A percentile compares a stretch with the other conserved stretches of the same genome.
These are phyloP conservation scores for Saccharomycopsis guyanensis DNA, from an alignment of 805 yeast genomes.

Conservation along the genomic window DNA sequence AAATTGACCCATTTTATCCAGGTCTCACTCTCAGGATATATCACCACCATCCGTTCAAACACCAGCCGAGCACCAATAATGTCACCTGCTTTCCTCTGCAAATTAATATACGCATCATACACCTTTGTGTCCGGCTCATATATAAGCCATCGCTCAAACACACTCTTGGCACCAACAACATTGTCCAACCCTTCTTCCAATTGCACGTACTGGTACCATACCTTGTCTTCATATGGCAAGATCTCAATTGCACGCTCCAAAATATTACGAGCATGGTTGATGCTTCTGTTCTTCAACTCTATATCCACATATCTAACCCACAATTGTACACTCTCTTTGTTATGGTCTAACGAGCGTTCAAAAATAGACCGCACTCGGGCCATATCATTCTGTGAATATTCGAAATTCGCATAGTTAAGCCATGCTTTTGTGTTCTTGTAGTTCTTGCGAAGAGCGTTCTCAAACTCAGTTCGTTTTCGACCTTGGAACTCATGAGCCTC, in stretches of 20 bases:
- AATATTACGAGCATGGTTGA: conserved; percentile 84
- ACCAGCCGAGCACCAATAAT: conserved; percentile 40
- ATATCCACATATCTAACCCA: conserved; percentile 81
- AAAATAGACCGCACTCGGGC: conserved; percentile 77
- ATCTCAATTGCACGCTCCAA: conserved; percentile 68
- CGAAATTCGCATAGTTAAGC: conserved; percentile 88
- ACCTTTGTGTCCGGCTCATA: conserved; percentile 66
- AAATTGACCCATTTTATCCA: conserved; percentile 76
- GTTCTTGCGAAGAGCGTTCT: conserved; percentile 80
- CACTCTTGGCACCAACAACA: conserved; percentile 47
- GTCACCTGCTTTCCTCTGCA: conserved; percentile 63
- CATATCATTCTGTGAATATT: conserved; percentile 69
- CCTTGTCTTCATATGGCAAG: conserved; percentile 72
- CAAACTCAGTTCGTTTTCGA: conserved; percentile 73
- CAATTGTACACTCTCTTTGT: conserved; percentile 66
- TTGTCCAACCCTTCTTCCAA: conserved; percentile 76
- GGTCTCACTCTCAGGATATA: conserved; percentile 43
- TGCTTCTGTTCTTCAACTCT: conserved; percentile 63
- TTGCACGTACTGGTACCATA: conserved; percentile 79
- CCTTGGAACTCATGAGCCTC: conserved; percentile 73
- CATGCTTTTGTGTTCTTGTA: conserved; percentile 79
- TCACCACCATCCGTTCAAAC: conserved; percentile 47
- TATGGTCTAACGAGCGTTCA: conserved; percentile 79
- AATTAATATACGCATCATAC: conserved; percentile 67
- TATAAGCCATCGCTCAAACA: conserved; percentile 73